Base-by-base conservation (phyloP, 2,329 filamentous ascomycete species). In the Aspergillus sp. region DNA sequence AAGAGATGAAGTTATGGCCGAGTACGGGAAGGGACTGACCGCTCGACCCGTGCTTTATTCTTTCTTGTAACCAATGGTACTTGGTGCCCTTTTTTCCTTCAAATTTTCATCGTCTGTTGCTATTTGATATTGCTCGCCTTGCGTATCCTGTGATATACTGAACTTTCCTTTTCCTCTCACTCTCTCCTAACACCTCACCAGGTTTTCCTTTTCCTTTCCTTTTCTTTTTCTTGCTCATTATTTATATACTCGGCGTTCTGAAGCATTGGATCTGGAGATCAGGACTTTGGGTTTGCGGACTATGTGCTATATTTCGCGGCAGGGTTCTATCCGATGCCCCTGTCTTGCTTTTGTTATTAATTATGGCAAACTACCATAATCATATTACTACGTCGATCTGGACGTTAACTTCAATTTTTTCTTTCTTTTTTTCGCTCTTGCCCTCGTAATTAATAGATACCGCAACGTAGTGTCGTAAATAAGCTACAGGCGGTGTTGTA, bases 1-100 rank as follows among this genome's bases (percentile, higher is more conserved):
- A 68, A 69, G 63, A 75, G 62, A 75, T 73, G 72, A 74, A 73
- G 68, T 72, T 69, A 75, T 70, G 70, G 70, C 69, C 65, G 65
- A 68, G 70, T 69, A 68, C 64, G 65, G 66, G 65, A 63, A 58
- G 62, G 64, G 62, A 64, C 63, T 68, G 64, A 64, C 59, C 67
- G 57, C 65, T 60, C 56, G 51, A 54, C 51, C 56, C 56, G 45
- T 54, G 27, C 61, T 58, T 61, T 64, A 65, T 60, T 63, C 56
- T 58, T 61, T 58, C 45, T 47, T 49, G 41, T 44, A 54, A 58
- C 51, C 33, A 54, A 50, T 57, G 57, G 54, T 61, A 60, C 61
- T 58, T 61, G 57, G 54, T 61, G 59, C 60, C 47, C 61, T 63
- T 53, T 55, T 48, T 58, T 24, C 47, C 49, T 47, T 30, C 2